Evolutionary conservation across 1,284 basidiomycete species (phyloP).

Genomic region (Leccinum solheimii): DNA sequence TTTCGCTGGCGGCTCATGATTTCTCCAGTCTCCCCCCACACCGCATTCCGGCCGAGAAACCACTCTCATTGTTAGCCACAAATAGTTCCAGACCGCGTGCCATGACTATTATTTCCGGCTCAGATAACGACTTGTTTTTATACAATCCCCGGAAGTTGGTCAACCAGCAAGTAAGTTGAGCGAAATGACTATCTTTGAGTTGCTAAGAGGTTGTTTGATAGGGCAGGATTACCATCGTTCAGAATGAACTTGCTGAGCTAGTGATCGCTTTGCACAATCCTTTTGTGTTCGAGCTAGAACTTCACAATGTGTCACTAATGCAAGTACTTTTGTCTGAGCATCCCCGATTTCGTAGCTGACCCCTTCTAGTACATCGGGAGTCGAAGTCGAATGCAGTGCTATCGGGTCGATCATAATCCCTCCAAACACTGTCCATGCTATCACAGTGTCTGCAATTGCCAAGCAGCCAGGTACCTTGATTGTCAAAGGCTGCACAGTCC

Average conservation of each 20-base stretch:
- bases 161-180: constrained; percentile 53
- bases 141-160: constrained; percentile 79
- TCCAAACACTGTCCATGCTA: constrained; percentile 70
- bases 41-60: constrained; percentile 74
- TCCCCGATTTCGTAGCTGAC: constrained; percentile 7
- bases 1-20: constrained; percentile 7
- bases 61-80: constrained; percentile 52
- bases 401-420: constrained; percentile 61
- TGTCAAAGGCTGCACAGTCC: constrained; percentile 78
- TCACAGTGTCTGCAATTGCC: constrained; percentile 72
- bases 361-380: constrained; percentile 73
- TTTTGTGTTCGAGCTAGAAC: constrained; percentile 86
- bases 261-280: constrained; percentile 87
- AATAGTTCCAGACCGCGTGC: constrained; percentile 37
- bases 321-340: constrained; percentile 35
- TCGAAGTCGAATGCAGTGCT: constrained; percentile 68
- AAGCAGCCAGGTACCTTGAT: constrained; percentile 64
- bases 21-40: constrained; percentile 64
- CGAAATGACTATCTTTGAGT: constrained; percentile 2
- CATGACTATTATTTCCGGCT: constrained; percentile 50
- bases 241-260: constrained; percentile 82
- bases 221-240: constrained; percentile 70
- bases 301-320: constrained; percentile 82
- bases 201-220: constrained; percentile 28
- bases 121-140: constrained; percentile 76